Percentiles rank a stretch among this genome's conserved stretches.
Conservation (phyloP, 768 basidiomycete species). For the Cyclocybe cylindracea region DNA sequence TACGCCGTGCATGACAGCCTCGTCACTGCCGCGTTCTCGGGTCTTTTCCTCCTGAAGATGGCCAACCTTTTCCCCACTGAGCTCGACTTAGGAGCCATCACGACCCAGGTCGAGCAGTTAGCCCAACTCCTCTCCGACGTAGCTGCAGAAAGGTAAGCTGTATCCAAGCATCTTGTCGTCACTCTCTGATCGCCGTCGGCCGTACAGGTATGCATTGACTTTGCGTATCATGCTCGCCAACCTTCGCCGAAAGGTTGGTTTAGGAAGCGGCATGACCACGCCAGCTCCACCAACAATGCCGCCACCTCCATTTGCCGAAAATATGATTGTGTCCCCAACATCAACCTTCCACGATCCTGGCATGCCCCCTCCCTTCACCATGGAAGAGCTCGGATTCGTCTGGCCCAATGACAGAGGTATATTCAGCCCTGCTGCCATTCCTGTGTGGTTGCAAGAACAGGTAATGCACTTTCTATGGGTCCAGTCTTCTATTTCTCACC, state of each 20-base stretch:
- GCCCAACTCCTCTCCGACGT: slow-evolving; percentile 90
- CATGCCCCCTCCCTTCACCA: slow-evolving; percentile 67
- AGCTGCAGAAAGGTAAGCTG: slow-evolving; percentile 81
- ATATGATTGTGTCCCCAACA: slow-evolving; percentile 61
- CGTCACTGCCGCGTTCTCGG: slow-evolving; percentile 89
- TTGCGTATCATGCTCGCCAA: slow-evolving; percentile 93
- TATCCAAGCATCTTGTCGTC: background rate
- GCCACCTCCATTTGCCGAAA: slow-evolving; percentile 53
- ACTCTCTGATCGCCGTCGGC: background rate
- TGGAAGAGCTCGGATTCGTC: slow-evolving; percentile 82
- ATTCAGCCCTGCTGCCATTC: slow-evolving; percentile 80
- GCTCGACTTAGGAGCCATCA: slow-evolving; percentile 75
- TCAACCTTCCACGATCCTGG: slow-evolving; percentile 47
- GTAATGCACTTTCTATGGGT: slow-evolving; percentile 33
- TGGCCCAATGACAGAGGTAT: slow-evolving; percentile 67
- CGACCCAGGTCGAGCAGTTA: slow-evolving; percentile 85
- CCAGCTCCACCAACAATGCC: slow-evolving; percentile 48
- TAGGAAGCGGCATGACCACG: slow-evolving; percentile 48
- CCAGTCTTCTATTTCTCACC: slow-evolving; percentile 2
- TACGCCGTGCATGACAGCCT: slow-evolving; percentile 94
- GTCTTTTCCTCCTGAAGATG: slow-evolving; percentile 91
- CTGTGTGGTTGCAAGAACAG: slow-evolving; percentile 92
- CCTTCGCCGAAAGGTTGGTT: slow-evolving; percentile 84
- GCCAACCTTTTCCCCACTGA: slow-evolving; percentile 89
- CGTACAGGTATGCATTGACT: slow-evolving; percentile 80